phyloP scores from a whole-genome alignment of 768 basidiomycete genomes.

The Glaciozyma antarctica region DNA sequence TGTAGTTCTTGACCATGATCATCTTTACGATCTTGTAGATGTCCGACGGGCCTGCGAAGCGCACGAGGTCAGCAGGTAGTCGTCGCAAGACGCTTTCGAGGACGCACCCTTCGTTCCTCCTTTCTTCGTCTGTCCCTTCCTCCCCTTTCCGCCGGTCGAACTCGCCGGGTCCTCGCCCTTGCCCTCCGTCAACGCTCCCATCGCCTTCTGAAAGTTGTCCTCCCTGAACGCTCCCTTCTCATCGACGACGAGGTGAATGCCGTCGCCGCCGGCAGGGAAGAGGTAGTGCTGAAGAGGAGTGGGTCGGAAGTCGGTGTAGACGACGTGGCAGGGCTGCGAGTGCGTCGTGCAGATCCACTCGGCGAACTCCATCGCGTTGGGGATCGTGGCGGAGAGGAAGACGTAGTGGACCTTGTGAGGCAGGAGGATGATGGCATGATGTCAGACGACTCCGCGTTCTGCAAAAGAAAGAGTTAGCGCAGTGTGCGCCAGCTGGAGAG shows the following conservation, averaged over 20 bases:
- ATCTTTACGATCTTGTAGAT: constrained; percentile 96
- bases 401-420: constrained; percentile 95
- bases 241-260: constrained; percentile 96
- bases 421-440: constrained; percentile 94
- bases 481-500: not conserved
- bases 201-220: constrained; percentile 94
- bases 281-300: constrained; percentile 97
- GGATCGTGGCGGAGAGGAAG: constrained; percentile 97
- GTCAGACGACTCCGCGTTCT: constrained; percentile 99
- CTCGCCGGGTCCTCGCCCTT: constrained; percentile 56
- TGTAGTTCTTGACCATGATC: constrained; percentile 96
- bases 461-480: not conserved
- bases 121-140: constrained; percentile 87
- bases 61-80: not conserved
- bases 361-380: constrained; percentile 98
- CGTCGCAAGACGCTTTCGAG: not conserved
- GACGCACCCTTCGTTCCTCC: constrained; percentile 73
- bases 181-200: constrained; percentile 62
- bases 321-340: constrained; percentile 95
- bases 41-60: constrained; percentile 65
- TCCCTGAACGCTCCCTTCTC: constrained; percentile 95
- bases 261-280: constrained; percentile 91
- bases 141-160: constrained; percentile 68
- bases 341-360: constrained; percentile 98
- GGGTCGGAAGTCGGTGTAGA: constrained; percentile 97